These are phyloP conservation scores for Salix viminalis DNA, from an alignment of 345 rosid species.

Conservation along the genomic window DNA sequence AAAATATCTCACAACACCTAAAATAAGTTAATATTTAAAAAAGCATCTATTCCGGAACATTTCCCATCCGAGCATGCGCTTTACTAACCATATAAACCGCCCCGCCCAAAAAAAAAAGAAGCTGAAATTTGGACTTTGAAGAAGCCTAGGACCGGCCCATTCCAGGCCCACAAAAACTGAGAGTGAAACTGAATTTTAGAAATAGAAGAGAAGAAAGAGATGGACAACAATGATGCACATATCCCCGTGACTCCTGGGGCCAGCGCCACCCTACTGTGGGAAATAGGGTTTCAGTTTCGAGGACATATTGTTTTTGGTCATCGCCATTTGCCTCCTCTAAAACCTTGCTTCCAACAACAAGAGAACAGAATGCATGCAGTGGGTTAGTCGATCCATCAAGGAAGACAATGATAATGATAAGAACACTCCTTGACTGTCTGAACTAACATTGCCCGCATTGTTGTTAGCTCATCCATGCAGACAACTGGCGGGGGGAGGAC, in stretches of 20 bases:
- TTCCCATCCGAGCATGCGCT: background rate
- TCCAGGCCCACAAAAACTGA: background rate
- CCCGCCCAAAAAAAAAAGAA: too few relatives aligned
- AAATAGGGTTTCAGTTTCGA: background rate
- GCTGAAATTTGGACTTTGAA: background rate
- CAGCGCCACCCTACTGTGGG: background rate
- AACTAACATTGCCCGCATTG: too few relatives aligned
- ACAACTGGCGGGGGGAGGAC: too few relatives aligned
- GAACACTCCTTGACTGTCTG: too few relatives aligned
- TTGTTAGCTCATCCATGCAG: too few relatives aligned
- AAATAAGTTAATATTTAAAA: too few relatives aligned
- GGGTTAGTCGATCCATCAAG: too few relatives aligned
- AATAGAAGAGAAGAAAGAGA: background rate
- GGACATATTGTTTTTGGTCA: background rate
- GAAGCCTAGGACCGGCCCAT: background rate
- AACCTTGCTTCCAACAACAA: background rate
- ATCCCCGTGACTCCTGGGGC: slow-evolving; percentile 15
- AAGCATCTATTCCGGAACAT: too few relatives aligned
- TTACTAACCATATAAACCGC: background rate
- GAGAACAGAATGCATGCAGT: too few relatives aligned
- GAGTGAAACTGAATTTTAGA: too few relatives aligned
- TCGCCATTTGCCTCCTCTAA: background rate
- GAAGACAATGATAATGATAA: too few relatives aligned
- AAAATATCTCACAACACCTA: too few relatives aligned
- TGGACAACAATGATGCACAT: background rate